Evolutionary conservation across 495 filamentous ascomycete species (phyloP), one percentile per base, ranked within the genome.

Genomic region (Aspergillus leporis): DNA sequence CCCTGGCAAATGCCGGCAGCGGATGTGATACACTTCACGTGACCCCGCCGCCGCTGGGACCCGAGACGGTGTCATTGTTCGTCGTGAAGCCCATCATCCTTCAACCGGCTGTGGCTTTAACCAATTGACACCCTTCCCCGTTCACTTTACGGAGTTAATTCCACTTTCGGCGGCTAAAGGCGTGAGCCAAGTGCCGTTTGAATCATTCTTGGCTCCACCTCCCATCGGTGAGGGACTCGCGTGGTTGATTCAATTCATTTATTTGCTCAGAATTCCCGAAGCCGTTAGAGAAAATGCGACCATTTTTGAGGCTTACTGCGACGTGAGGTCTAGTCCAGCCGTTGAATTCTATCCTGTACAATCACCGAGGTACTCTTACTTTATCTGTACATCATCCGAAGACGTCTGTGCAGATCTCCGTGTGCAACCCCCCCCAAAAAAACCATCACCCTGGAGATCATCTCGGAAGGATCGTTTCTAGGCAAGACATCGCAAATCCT

Each of bases 281-380:
- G 13, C 34, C 38, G 16, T 16, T 41, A 41, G 31, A 28, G 28
- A 21, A 46, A 32, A 19, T 49, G 54, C 28, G 45, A 49, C 34
- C 22, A 56, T 45, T 55, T 40, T 56, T 48, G 43, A 56, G 41
- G 54, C 45, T 23, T 38, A 48, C 41, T 36, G 40, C 40, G 40
- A 43, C 40, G 16, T 23, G 19, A n/a, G 19, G 19, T 23, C 43
- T 47, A 2, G 19, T 23, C 43, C 19, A 47, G 18, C 43, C 43
- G 19, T 47, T 47, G 8, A 47, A n/a, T n/a, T n/a, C 19, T 23
- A 5, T 6, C 19, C 18, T 47, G 19, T 8, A 3, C 19, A 45
- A 45, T 45, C 41, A n/a, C 18, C 41, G 18, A 45, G n/a, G 41
- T 4, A 19, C 19, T 3, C 5, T 36, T 36, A 21, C 28, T 56